A percentile compares a stretch with the other conserved stretches of the same genome.
These are phyloP conservation scores for Hemisphaericaspora xylofermentans DNA, from an alignment of 1,139 yeast species.

Conservation along the genomic window DNA sequence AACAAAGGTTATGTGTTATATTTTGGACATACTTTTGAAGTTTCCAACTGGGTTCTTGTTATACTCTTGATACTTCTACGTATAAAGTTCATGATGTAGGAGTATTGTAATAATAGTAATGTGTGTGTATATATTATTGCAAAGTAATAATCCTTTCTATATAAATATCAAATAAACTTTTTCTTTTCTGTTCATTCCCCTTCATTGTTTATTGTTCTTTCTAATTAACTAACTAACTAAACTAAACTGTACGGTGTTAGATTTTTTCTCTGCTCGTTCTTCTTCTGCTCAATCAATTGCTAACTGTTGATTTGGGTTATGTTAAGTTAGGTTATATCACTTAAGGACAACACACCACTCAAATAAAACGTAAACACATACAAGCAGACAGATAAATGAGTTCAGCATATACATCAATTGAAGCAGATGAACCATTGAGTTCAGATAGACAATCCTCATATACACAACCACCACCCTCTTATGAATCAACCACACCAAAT, in stretches of 20 bases:
- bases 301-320: too few species aligned
- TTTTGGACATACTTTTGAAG: constrained; percentile 53
- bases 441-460: constrained; percentile 6
- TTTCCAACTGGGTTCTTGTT: constrained; percentile 64
- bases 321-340: too few species aligned
- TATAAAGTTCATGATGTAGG: constrained; percentile 7
- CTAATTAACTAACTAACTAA: too few species aligned
- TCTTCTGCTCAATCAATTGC: too few species aligned
- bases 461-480: constrained; percentile 4
- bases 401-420: constrained; percentile 27
- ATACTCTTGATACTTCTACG: constrained; percentile 34
- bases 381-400: too few species aligned
- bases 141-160: too few species aligned
- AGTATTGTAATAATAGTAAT: background rate
- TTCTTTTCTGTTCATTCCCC: too few species aligned
- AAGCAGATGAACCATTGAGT: constrained; percentile 24
- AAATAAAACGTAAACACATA: background rate
- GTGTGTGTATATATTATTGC: background rate
- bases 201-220: too few species aligned
- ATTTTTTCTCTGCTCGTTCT: too few species aligned
- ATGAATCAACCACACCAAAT: background rate
- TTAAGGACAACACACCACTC: too few species aligned
- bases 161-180: too few species aligned
- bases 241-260: too few species aligned
- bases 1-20: background rate